Evolutionary conservation across 257 asterid species (phyloP), one percentile per base, ranked within the genome.

Genomic region (Salvia hispanica): DNA sequence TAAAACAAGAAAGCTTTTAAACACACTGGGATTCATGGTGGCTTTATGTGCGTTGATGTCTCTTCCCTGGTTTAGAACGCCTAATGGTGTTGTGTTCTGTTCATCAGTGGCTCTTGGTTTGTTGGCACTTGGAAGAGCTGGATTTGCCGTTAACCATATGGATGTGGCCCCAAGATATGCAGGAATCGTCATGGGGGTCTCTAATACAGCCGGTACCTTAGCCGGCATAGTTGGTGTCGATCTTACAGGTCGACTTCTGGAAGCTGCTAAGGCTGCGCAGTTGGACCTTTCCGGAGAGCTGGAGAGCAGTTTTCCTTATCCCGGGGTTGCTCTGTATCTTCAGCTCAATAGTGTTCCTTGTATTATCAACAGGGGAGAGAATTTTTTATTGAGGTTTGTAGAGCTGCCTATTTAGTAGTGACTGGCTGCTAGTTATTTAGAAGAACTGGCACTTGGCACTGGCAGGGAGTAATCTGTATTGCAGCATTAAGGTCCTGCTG

Each of bases 141-240:
- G 31, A 25, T 25, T 25, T 25, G 31, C 31, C 31, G 31, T 25
- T 25, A 25, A 2, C 31, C 3, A 91, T 79, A 83, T 91, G 95
- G 97, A 90, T 67, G 78, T 90, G 21, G 96, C 96, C 73, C 97
- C 97, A 13, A 84, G 88, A 64, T 91, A 88, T 18, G 97, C 97
- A 9, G 97, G 97, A 54, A 91, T 91, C 25, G 85, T 91, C 4
- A 91, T 91, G 97, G 97, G 97, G 72, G 86, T 91, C 58, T 91
- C 97, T 14, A 91, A 91, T 74, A 91, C 96, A 14, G 96, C 96
- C 34, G 96, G 97, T 45, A 88, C 97, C 14, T 76, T 92, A 57
- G 98, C 98, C 50, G 98, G 98, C 52, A 87, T 92, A 6, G 83
- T 92, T 50, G 96, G 98, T 43, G 98, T 92, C 53, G 92, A 85